phyloP scores from a whole-genome alignment of 1,139 yeast species.

The Kodamaea anthophila region DNA sequence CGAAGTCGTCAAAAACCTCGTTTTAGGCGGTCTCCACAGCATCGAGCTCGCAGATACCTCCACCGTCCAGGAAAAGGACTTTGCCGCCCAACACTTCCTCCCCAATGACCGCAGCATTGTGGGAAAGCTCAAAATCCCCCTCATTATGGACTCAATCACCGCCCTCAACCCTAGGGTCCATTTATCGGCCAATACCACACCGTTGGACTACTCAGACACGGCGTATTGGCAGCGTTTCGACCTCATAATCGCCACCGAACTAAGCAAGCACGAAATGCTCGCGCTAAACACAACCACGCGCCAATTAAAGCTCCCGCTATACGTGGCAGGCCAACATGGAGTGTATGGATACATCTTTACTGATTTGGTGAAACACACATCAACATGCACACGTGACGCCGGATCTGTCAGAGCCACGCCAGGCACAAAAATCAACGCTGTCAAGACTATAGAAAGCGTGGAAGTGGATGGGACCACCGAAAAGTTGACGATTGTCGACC shows the following conservation, averaged over 20 bases:
- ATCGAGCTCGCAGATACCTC: conserved; percentile 64
- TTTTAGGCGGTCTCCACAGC: conserved; percentile 82
- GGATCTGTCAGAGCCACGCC: conserved; percentile 47
- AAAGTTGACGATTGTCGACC: conserved; percentile 50
- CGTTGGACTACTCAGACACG: conserved; percentile 21
- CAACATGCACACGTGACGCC: conserved; percentile 33
- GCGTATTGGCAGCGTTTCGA: conserved; percentile 55
- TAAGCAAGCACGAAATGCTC: conserved; percentile 36
- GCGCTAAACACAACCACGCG: conserved; percentile 52
- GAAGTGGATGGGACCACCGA: conserved; percentile 34
- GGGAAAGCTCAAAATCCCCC: conserved; percentile 50
- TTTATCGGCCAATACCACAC: conserved; percentile 34
- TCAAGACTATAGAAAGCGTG: conserved; percentile 50
- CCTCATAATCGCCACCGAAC: conserved; percentile 70
- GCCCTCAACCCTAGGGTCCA: conserved; percentile 77
- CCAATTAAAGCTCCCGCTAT: conserved; percentile 53
- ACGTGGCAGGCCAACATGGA: conserved; percentile 68
- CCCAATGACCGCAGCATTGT: conserved; percentile 42
- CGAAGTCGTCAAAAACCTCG: conserved; percentile 78
- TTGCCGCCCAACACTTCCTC: conserved; percentile 76
- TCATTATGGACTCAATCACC: conserved; percentile 49
- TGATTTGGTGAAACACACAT: conserved; percentile 65
- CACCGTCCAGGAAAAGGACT: conserved; percentile 53
- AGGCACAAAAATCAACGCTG: conserved; percentile 41
- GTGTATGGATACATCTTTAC: conserved; percentile 76